Conservation (phyloP, 768 basidiomycete genomes). For the Floccularia luteovirens region DNA sequence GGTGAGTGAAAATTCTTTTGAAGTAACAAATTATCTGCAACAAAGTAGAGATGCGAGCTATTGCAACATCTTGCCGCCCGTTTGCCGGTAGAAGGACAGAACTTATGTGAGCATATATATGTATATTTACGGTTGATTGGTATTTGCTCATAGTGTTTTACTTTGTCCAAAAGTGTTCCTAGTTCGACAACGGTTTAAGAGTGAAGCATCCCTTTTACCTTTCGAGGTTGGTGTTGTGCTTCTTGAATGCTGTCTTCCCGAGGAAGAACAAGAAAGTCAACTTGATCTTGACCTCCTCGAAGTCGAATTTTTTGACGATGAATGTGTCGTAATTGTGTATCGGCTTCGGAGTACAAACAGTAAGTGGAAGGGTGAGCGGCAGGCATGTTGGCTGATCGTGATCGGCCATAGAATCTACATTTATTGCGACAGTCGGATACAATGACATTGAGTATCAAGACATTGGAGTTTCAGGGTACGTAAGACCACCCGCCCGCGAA, state of each 20-base stretch:
- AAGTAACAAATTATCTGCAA: constrained; percentile 17
- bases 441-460: constrained; percentile 50
- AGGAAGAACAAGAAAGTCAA: constrained; percentile 25
- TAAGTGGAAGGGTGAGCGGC: constrained; percentile 28
- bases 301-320: constrained; percentile 76
- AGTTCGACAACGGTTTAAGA: constrained; percentile 5
- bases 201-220: constrained; percentile 13
- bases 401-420: constrained; percentile 39
- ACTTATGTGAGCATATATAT: constrained; percentile 4
- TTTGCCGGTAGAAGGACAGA: constrained; percentile 25
- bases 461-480: constrained; percentile 39
- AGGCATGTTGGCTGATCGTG: constrained; percentile 22
- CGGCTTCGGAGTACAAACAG: constrained; percentile 38
- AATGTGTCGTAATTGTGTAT: constrained; percentile 57
- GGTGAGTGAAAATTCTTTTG: constrained; percentile 28
- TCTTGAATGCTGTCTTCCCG: constrained; percentile 46
- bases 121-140: neutral
- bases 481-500: constrained; percentile 51
- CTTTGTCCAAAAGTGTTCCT: constrained; percentile 5
- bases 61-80: constrained; percentile 47
- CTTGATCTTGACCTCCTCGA: constrained; percentile 49
- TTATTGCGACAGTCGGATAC: constrained; percentile 61
- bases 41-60: constrained; percentile 30
- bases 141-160: neutral
- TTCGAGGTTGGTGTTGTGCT: constrained; percentile 41